These are phyloP conservation scores for Yamadazyma laniorum DNA, from an alignment of 805 yeast genomes.

Conservation along the genomic window DNA sequence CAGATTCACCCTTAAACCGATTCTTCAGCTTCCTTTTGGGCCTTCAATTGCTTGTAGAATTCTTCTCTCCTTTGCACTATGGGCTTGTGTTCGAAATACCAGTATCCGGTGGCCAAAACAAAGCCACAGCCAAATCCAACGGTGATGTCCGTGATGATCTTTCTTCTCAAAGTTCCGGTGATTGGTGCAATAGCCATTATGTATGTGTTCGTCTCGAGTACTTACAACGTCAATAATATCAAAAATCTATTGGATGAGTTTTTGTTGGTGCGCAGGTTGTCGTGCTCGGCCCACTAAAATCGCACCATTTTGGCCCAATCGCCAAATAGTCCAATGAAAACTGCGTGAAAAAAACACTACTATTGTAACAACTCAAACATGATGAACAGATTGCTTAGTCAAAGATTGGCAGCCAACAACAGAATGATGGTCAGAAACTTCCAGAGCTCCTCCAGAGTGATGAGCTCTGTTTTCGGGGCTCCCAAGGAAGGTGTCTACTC, in stretches of 20 bases:
- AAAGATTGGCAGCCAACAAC: constrained; percentile 9
- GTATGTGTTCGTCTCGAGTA: constrained; percentile 1
- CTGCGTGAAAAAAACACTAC: constrained; percentile 7
- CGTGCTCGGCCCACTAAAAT: constrained; percentile 1
- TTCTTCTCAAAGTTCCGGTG: constrained; percentile 78
- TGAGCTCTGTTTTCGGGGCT: constrained; percentile 36
- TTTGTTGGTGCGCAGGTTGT: not conserved
- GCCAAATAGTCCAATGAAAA: constrained; percentile 3
- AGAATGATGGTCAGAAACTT: constrained; percentile 34
- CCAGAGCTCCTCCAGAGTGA: constrained; percentile 42
- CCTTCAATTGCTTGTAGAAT: constrained; percentile 77
- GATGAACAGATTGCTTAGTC: constrained; percentile 14
- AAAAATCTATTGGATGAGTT: constrained; percentile 9
- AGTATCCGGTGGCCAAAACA: constrained; percentile 59
- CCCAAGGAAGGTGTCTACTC: constrained; percentile 71
- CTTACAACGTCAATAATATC: not conserved
- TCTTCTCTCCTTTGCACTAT: constrained; percentile 74
- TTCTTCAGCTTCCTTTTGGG: constrained; percentile 64
- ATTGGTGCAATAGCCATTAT: constrained; percentile 81
- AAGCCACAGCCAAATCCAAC: constrained; percentile 65
- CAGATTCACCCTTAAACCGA: constrained; percentile 25
- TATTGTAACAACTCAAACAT: not conserved
- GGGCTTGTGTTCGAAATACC: constrained; percentile 88
- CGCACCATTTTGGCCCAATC: constrained; percentile 6
- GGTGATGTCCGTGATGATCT: constrained; percentile 73